These are phyloP conservation scores for Megacollybia marginata DNA, from an alignment of 768 basidiomycete genomes.

Conservation along the genomic window DNA sequence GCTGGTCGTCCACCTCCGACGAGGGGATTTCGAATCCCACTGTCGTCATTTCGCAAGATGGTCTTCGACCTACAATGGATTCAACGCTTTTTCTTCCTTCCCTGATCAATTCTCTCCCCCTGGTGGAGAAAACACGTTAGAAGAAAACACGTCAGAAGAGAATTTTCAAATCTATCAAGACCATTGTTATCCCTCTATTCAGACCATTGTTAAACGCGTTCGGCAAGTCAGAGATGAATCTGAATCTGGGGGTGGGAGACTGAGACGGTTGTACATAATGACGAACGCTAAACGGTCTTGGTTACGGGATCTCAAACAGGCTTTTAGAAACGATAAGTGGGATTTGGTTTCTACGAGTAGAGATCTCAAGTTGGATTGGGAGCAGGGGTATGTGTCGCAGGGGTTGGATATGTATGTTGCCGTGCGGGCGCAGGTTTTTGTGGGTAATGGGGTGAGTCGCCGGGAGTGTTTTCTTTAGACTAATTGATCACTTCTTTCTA, in stretches of 20 bases:
- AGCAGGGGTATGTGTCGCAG: constrained; percentile 50
- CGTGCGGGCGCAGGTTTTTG: constrained; percentile 50
- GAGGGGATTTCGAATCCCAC: constrained; percentile 47
- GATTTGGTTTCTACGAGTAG: constrained; percentile 44
- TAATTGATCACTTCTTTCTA: constrained; percentile 5
- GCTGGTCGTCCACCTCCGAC: constrained; percentile 49
- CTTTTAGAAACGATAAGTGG: constrained; percentile 29
- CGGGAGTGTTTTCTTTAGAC: background rate
- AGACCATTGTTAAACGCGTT: constrained; percentile 37
- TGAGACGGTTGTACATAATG: constrained; percentile 53
- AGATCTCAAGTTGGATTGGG: constrained; percentile 45
- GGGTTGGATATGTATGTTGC: constrained; percentile 66
- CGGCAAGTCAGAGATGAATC: constrained; percentile 26
- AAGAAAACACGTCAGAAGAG: background rate
- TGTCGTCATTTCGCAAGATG: constrained; percentile 34
- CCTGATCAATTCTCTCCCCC: constrained; percentile 34
- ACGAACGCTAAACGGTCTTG: constrained; percentile 52
- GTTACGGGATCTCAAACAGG: constrained; percentile 31
- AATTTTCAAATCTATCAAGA: constrained; percentile 21
- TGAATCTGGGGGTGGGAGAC: constrained; percentile 14
- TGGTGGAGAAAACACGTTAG: constrained; percentile 1
- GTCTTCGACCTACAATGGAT: constrained; percentile 36
- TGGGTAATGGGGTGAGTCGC: constrained; percentile 56
- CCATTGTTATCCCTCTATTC: constrained; percentile 43
- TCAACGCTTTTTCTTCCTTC: constrained; percentile 45